Conservation (phyloP, 2,329 filamentous ascomycete species). For the Diaporthe sp. region DNA sequence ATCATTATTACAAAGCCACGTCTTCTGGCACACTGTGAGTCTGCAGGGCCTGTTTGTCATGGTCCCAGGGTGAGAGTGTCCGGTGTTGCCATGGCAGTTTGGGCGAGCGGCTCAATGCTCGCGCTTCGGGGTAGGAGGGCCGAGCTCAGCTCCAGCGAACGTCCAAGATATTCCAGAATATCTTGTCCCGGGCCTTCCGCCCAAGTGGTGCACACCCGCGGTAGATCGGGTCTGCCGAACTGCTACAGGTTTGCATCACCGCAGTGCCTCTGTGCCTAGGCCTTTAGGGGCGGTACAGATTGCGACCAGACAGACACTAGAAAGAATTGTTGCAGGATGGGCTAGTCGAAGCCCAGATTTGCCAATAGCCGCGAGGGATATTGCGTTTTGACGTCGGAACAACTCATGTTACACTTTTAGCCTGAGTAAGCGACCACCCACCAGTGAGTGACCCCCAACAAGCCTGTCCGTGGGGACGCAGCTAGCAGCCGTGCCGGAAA, state of each 20-base stretch:
- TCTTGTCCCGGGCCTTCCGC: constrained; percentile 16
- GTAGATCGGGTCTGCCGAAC: neutral
- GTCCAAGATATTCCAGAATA: constrained; percentile 4
- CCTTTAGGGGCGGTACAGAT: neutral
- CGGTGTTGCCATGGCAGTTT: neutral
- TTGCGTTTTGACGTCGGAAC: constrained; percentile 11
- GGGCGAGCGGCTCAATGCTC: constrained; percentile 24
- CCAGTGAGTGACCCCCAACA: neutral
- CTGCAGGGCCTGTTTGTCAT: neutral
- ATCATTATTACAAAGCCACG: constrained; percentile 12
- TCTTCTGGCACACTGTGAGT: neutral
- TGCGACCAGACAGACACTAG: neutral
- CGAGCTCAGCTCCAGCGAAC: constrained; percentile 15
- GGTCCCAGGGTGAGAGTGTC: constrained; percentile 23
- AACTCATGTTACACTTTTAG: constrained; percentile 30
- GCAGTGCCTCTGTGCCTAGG: neutral
- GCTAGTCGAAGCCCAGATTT: neutral
- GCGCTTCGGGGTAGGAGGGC: constrained; percentile 25
- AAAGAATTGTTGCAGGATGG: neutral
- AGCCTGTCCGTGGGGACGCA: constrained; percentile 17
- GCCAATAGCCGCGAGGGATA: constrained; percentile 10
- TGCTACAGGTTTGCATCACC: neutral
- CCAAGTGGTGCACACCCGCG: neutral
- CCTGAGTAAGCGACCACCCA: constrained; percentile 25
- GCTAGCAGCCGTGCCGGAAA: constrained; percentile 7